phyloP scores from a whole-genome alignment of 169 alveolate species.

The Plasmodium gallinaceum region DNA sequence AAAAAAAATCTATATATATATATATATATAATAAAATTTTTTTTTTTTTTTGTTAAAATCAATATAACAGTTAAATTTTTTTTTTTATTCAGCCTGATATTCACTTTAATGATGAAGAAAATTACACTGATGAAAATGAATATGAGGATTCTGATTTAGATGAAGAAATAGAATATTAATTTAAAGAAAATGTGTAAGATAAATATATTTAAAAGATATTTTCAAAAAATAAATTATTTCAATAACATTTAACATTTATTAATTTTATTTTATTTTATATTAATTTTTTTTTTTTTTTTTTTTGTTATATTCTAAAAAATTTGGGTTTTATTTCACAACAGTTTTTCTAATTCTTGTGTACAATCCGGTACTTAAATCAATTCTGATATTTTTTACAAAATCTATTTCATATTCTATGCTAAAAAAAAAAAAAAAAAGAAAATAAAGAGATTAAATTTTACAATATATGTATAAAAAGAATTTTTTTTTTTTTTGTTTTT shows the following conservation, averaged over 20 bases:
- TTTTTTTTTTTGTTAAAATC: not conserved
- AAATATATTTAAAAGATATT: not conserved
- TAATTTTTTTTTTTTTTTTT: not conserved
- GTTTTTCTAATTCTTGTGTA: constrained; percentile 59
- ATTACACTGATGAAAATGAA: constrained; percentile 81
- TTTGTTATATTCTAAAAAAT: constrained; percentile 3
- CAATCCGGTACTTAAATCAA: constrained; percentile 58
- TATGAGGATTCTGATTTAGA: constrained; percentile 84
- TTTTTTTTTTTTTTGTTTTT: not conserved
- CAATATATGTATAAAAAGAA: not conserved
- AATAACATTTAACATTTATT: not conserved
- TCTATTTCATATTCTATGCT: constrained; percentile 61
- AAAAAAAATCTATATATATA: not conserved
- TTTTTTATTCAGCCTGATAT: constrained; percentile 83
- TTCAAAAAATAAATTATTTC: not conserved
- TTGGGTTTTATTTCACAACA: constrained; percentile 18
- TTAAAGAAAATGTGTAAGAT: constrained; percentile 13
- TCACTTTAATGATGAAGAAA: constrained; percentile 82
- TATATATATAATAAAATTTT: not conserved
- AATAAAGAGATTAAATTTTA: not conserved
- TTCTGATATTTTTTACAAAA: constrained; percentile 60
- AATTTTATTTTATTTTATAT: not conserved
- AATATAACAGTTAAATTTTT: too few species aligned
- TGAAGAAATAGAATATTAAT: constrained; percentile 85
- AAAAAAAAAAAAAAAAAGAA: constrained; percentile 9